phyloP scores from a whole-genome alignment of 805 yeast genomes.

The Yarrowia sp. region DNA sequence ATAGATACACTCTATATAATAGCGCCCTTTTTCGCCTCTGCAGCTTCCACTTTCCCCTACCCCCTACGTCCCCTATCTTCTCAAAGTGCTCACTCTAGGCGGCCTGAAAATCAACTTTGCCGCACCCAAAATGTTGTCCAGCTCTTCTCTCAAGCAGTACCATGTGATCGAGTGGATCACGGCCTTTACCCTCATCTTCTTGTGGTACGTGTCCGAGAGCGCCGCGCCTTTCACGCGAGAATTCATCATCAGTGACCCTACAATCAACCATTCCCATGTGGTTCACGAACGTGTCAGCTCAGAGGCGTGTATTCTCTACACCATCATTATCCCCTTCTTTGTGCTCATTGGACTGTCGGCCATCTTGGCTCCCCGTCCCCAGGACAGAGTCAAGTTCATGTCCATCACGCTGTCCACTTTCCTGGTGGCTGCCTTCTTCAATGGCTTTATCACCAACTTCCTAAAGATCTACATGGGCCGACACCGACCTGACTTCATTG shows the following conservation, averaged over 20 bases:
- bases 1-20: slow-evolving; percentile 20
- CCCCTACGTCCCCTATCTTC: not conserved
- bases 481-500: slow-evolving; percentile 89
- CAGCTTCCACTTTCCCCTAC: not conserved
- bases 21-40: slow-evolving; percentile 24
- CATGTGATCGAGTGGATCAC: slow-evolving; percentile 38
- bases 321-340: slow-evolving; percentile 35
- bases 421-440: slow-evolving; percentile 48
- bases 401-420: slow-evolving; percentile 48
- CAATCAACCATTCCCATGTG: slow-evolving; percentile 35
- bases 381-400: slow-evolving; percentile 54
- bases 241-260: slow-evolving; percentile 35
- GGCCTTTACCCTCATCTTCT: slow-evolving; percentile 17
- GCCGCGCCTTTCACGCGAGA: slow-evolving; percentile 35
- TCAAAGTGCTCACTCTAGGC: slow-evolving; percentile 36
- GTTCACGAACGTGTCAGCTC: slow-evolving; percentile 16
- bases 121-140: slow-evolving; percentile 36
- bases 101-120: slow-evolving; percentile 36
- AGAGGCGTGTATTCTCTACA: slow-evolving; percentile 31
- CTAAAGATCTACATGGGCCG: slow-evolving; percentile 87
- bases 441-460: slow-evolving; percentile 71
- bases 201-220: slow-evolving; percentile 25
- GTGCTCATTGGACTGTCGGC: slow-evolving; percentile 45
- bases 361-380: slow-evolving; percentile 43
- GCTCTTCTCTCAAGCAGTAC: slow-evolving; percentile 28